Conservation (phyloP, 371 early-diverging fungal genomes). For the Mortierella sp. region DNA sequence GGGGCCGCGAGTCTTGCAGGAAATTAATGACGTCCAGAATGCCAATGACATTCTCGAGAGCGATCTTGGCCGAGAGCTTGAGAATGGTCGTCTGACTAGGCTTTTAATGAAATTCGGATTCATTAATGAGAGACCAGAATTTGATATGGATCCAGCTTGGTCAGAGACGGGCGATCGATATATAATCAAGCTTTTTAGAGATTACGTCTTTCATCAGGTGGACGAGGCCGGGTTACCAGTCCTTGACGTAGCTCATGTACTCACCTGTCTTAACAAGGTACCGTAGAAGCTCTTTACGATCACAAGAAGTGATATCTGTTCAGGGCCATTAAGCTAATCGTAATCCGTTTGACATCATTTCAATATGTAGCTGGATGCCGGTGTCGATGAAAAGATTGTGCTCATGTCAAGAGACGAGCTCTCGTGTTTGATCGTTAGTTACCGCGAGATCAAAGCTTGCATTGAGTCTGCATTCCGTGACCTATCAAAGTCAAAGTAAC, state of each 20-base stretch:
- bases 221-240: constrained; percentile 89
- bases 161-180: constrained; percentile 97
- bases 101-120: constrained; percentile 91
- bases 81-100: constrained; percentile 90
- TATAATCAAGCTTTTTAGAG: constrained; percentile 94
- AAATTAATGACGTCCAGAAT: constrained; percentile 78
- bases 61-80: constrained; percentile 83
- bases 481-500: constrained; percentile 62
- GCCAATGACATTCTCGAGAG: constrained; percentile 86
- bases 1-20: constrained; percentile 82
- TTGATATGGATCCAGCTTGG: constrained; percentile 93
- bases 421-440: constrained; percentile 93
- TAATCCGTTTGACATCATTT: background rate
- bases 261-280: constrained; percentile 96
- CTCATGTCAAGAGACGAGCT: constrained; percentile 94
- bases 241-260: constrained; percentile 91
- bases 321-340: background rate
- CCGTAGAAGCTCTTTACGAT: background rate
- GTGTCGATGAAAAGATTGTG: constrained; percentile 92
- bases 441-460: constrained; percentile 91
- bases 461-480: constrained; percentile 86
- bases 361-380: constrained; percentile 84
- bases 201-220: constrained; percentile 97
- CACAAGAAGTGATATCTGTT: background rate
- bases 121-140: constrained; percentile 96